A percentile compares a stretch with the other conserved stretches of the same genome.
These are phyloP conservation scores for Yamadazyma dendronema DNA, from an alignment of 1,139 yeast species.

Conservation along the genomic window DNA sequence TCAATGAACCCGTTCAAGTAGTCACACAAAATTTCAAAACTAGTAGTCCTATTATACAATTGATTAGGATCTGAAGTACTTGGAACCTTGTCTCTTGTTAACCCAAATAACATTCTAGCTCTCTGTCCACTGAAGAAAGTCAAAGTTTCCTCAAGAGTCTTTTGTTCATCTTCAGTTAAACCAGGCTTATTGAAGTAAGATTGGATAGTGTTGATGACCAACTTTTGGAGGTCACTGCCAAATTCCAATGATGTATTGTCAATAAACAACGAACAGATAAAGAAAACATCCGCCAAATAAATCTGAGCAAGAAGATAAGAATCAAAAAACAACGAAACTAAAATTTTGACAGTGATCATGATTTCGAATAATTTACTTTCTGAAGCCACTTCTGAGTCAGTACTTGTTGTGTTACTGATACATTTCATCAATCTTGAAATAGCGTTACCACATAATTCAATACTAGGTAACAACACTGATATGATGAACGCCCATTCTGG, in stretches of 20 bases:
- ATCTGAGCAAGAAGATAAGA: constrained; percentile 62
- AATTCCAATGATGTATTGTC: constrained; percentile 73
- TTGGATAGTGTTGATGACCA: constrained; percentile 69
- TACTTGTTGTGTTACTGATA: constrained; percentile 48
- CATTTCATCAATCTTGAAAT: constrained; percentile 52
- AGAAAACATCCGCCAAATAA: constrained; percentile 71
- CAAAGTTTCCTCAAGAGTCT: constrained; percentile 51
- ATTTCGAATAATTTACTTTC: constrained; percentile 71
- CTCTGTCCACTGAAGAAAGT: constrained; percentile 67
- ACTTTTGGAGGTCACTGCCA: constrained; percentile 62
- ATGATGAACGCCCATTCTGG: constrained; percentile 64
- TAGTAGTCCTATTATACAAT: constrained; percentile 47
- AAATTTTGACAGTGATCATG: constrained; percentile 63
- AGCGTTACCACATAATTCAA: constrained; percentile 69
- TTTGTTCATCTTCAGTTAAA: constrained; percentile 42
- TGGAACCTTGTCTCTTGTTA: constrained; percentile 59
- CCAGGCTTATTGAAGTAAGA: constrained; percentile 63
- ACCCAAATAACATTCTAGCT: constrained; percentile 73
- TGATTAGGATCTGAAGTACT: constrained; percentile 31
- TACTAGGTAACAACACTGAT: constrained; percentile 68
- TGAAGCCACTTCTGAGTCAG: constrained; percentile 55
- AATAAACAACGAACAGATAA: constrained; percentile 66
- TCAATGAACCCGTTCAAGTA: constrained; percentile 52
- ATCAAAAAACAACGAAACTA: constrained; percentile 72
- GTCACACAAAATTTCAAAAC: constrained; percentile 65